phyloP scores from a whole-genome alignment of 306 rosid genomes.

The Citrullus mucosospermus region DNA sequence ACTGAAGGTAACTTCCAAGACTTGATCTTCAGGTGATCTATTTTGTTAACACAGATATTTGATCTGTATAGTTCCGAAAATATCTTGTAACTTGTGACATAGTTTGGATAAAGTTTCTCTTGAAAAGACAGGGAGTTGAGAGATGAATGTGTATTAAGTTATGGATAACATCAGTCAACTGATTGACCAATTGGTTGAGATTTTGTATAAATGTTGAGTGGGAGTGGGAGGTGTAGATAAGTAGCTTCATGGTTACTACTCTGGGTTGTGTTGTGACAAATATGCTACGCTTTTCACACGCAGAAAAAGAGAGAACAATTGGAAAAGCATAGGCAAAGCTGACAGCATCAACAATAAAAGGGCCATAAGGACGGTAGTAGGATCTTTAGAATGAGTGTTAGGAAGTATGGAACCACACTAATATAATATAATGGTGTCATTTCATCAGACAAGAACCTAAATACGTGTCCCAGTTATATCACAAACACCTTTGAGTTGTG shows the following conservation, averaged over 20 bases:
- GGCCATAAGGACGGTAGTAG: not conserved
- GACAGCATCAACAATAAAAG: not conserved
- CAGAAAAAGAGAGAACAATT: not conserved
- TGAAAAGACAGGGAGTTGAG: not conserved
- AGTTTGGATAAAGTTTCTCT: not conserved
- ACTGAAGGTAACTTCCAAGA: not conserved
- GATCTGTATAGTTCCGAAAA: not conserved
- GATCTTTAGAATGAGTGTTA: not conserved
- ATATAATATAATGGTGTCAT: conserved; percentile 10
- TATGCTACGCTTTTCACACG: not conserved
- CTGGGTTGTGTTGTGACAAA: not conserved
- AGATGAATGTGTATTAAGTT: not conserved
- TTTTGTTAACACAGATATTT: not conserved
- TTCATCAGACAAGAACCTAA: conserved; percentile 21
- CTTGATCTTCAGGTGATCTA: not conserved
- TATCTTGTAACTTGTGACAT: not conserved
- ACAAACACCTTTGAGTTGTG: not conserved
- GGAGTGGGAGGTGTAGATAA: not conserved
- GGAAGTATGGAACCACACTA: not conserved
- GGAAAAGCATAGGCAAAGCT: not conserved
- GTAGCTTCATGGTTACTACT: not conserved
- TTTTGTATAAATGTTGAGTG: not conserved
- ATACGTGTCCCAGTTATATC: conserved; percentile 7
- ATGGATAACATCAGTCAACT: not conserved
- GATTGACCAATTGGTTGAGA: not conserved